Evolutionary conservation across 352 stramenopile genomes (phyloP).

Genomic region (Thalassiosira sp.): DNA sequence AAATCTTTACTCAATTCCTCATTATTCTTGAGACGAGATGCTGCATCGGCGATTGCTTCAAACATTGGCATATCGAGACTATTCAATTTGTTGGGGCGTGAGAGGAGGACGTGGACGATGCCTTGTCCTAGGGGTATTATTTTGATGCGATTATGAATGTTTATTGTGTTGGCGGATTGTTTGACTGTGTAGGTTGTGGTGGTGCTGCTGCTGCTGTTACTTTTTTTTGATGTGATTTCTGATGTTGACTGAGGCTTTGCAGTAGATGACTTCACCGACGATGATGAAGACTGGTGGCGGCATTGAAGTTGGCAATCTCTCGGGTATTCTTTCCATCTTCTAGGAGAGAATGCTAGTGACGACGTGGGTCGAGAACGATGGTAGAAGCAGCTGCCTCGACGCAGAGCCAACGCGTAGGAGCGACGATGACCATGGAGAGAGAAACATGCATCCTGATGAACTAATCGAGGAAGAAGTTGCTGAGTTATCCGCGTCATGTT

Average conservation of each 20-base stretch:
- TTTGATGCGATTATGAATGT: slow-evolving; percentile 32
- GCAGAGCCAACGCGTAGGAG: not conserved
- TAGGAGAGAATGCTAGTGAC: not conserved
- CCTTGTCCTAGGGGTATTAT: slow-evolving; percentile 32
- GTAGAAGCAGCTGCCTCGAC: not conserved
- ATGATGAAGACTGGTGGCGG: slow-evolving; percentile 4
- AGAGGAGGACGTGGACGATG: slow-evolving; percentile 69
- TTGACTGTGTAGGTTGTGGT: slow-evolving; percentile 1
- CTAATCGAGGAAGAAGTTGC: not conserved
- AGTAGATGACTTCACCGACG: not conserved
- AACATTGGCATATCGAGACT: slow-evolving; percentile 80
- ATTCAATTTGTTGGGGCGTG: slow-evolving; percentile 79
- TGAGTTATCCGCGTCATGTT: too few species aligned
- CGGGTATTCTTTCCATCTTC: not conserved
- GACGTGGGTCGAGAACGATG: not conserved
- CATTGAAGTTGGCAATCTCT: not conserved
- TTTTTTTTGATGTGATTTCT: not conserved
- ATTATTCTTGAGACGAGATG: slow-evolving; percentile 42
- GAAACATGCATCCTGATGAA: too few species aligned
- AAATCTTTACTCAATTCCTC: slow-evolving; percentile 42
- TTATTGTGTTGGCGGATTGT: slow-evolving; percentile 18
- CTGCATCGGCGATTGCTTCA: slow-evolving; percentile 67
- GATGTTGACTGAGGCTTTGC: not conserved
- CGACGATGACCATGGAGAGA: not conserved
- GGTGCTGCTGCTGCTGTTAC: too few species aligned